phyloP scores from a whole-genome alignment of 345 rosid species.

The Barbarea vulgaris region DNA sequence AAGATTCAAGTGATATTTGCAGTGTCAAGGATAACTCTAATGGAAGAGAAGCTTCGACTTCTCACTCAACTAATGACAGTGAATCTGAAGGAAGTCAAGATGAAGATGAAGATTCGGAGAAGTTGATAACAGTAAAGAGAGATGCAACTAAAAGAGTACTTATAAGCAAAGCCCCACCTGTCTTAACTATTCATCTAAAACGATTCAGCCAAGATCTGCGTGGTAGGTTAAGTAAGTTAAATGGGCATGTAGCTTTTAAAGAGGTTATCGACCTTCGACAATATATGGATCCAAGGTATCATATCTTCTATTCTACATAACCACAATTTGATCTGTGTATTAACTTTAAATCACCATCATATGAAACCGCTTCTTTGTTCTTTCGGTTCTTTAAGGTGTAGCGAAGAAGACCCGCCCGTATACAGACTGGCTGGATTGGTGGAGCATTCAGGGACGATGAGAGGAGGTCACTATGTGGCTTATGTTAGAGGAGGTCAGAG shows the following conservation, averaged over 20 bases:
- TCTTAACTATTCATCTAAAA: slow-evolving; percentile 86
- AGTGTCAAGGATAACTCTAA: slow-evolving; percentile 39
- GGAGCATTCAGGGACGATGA: slow-evolving; percentile 92
- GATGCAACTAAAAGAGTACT: slow-evolving; percentile 89
- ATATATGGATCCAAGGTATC: slow-evolving; percentile 81
- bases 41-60: slow-evolving; percentile 40
- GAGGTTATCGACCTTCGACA: slow-evolving; percentile 73
- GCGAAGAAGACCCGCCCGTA: slow-evolving; percentile 38
- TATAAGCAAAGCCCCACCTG: slow-evolving; percentile 74
- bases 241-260: slow-evolving; percentile 80
- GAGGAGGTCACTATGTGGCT: slow-evolving; percentile 94
- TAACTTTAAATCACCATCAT: background rate
- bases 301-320: background rate
- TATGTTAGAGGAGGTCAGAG: slow-evolving; percentile 64
- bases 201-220: slow-evolving; percentile 95
- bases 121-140: slow-evolving; percentile 68
- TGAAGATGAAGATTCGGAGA: slow-evolving; percentile 46
- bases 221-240: slow-evolving; percentile 91
- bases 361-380: background rate
- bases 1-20: slow-evolving; percentile 42
- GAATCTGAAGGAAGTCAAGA: slow-evolving; percentile 48
- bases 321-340: background rate
- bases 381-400: slow-evolving; percentile 45
- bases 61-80: slow-evolving; percentile 43
- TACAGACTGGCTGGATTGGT: slow-evolving; percentile 80